Evolutionary conservation across 768 basidiomycete genomes (phyloP), one percentile per base, ranked within the genome.

Genomic region (Thelephora ganbajun): DNA sequence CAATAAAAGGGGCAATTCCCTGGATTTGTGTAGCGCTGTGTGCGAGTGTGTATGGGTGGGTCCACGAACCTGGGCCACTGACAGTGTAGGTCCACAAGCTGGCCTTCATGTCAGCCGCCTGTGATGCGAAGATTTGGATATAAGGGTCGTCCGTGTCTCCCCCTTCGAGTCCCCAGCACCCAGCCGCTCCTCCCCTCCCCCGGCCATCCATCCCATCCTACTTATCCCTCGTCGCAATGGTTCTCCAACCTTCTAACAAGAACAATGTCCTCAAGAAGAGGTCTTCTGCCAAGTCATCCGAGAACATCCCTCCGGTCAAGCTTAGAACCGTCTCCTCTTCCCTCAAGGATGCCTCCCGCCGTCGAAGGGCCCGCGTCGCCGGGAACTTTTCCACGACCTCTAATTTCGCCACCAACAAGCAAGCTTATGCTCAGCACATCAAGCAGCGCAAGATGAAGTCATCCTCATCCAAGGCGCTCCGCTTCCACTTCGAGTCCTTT

Each of bases 231-330:
- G 26, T 35, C 42, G 20, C 47, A 30, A 34, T 48, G 36, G 20
- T 46, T 23, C 51, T 45, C 44, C 50, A 44, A n/a, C 50, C 54
- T 9, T 33, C 47, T 30, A 49, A 50, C 19, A 51, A 49, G 37
- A 50, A 46, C 42, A 53, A 48, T 48, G 45, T 54, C 50, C 42
- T 47, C 39, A 52, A 55, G 53, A 56, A 60, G 55, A 47, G 26
- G 39, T 41, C 39, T 14, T 22, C 4, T 22, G 39, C 39, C 6
- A 41, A 41, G 39, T 22, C 39, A 41, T 41, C 39, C 23, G 57
- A 58, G 57, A 58, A 58, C 54, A 7, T 48, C 47, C 48, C 39
- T 46, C 53, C n/a, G 34, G 16, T 12, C 45, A 49, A 48, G 7
- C 48, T 16, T 49, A 54, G 53, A 51, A 41, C 46, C 22, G 50